A percentile compares a stretch with the other conserved stretches of the same genome.
Evolutionary conservation across 73 alveolate species (phyloP).

Genomic region (Paraurostyla sp.): DNA sequence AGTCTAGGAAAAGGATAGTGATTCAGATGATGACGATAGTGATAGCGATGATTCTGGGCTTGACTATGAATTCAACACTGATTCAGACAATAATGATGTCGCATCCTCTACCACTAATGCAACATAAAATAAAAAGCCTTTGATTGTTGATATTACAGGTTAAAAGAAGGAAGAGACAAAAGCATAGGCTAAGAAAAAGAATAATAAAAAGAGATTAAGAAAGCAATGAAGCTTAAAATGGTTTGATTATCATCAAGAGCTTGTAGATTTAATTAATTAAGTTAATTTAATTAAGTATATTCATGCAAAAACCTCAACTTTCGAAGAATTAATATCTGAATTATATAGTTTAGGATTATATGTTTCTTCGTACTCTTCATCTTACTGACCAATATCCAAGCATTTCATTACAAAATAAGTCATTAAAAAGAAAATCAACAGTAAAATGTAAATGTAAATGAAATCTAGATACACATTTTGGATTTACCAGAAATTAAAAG

Average conservation of each 20-base stretch:
- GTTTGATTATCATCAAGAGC: neutral
- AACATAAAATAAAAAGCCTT: neutral
- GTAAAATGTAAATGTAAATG: neutral
- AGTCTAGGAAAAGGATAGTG: neutral
- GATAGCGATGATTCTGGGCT: slow-evolving; percentile 29
- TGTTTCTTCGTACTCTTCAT: neutral
- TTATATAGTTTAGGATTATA: neutral
- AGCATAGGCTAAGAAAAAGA: neutral
- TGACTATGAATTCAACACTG: slow-evolving; percentile 44
- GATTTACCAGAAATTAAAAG: slow-evolving; percentile 16
- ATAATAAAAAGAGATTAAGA: slow-evolving; percentile 4
- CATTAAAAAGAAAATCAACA: neutral
- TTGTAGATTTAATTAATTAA: neutral
- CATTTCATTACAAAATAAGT: neutral
- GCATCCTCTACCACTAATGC: slow-evolving; percentile 36
- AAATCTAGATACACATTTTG: neutral
- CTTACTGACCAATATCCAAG: neutral
- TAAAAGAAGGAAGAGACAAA: neutral
- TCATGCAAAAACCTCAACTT: neutral
- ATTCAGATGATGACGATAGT: slow-evolving; percentile 4
- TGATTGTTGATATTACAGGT: neutral
- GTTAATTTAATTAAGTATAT: neutral
- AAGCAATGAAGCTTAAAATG: neutral
- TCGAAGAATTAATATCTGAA: neutral
- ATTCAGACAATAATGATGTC: neutral